Evolutionary conservation across 2,329 filamentous ascomycete genomes (phyloP), one percentile per base, ranked within the genome.

Genomic region (Pleurostoma richardsiae): DNA sequence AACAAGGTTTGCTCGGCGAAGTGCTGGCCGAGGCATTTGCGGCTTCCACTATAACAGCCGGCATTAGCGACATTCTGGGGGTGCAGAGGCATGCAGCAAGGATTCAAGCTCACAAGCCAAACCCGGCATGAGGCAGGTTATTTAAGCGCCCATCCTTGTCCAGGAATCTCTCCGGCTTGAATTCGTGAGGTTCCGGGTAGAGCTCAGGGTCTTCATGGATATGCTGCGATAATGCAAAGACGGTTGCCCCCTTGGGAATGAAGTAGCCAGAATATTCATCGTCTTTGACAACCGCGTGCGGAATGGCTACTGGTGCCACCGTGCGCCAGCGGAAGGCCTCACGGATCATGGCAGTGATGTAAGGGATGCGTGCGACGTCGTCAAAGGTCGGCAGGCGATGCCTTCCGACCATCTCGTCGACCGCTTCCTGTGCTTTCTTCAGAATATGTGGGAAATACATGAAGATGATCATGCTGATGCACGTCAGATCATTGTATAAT

Each of bases 301-400:
- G 27, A 36, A 36, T 36, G 19, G 52, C 58, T 4, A 49, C 26
- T 10, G 48, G 29, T 4, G 50, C 28, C 10, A 33, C 39, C 3
- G 56, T 55, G 1, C 54, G 52, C 55, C 54, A 58, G 5, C 55
- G 54, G 19, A 54, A 44, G 3, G 49, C 49, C 51, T 56, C 36
- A 3, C 10, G 6, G 10, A 19, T 33, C 49, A 28, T 40, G 11
- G 61, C 57, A 30, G 55, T 54, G 10, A 69, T 54, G 48, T 68
- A 70, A 1, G 65, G 67, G 5, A 70, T 48, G 5, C 57, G 50
- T 6, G 47, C 43, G 42, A 57, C 55, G 47, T 69, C 65, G 1
- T 55, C 48, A 53, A 58, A 62, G 4, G 48, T 55, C 1, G 65
- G 66, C 8, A 60, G 40, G 6, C 67, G 56, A 27, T 59, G 51